Conservation (phyloP, 2,329 filamentous ascomycete genomes). For the Paecilomyces variotii region DNA sequence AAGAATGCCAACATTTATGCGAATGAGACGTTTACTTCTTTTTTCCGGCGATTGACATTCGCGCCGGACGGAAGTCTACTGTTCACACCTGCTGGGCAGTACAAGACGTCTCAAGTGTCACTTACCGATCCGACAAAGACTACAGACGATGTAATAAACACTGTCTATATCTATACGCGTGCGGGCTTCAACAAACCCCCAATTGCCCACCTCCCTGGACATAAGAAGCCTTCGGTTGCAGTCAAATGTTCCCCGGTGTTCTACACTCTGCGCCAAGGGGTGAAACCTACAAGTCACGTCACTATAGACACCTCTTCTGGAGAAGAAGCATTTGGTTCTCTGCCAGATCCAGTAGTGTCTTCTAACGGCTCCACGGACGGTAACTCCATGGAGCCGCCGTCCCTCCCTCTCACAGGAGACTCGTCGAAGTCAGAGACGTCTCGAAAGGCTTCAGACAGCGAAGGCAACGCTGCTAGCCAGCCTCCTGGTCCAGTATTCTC, state of each 20-base stretch:
- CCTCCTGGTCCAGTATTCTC: conserved; percentile 62
- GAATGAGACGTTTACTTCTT: conserved; percentile 93
- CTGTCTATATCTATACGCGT: conserved; percentile 95
- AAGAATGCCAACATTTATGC: conserved; percentile 88
- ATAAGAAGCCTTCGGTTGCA: conserved; percentile 96
- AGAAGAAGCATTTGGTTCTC: conserved; percentile 71
- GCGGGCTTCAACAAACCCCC: conserved; percentile 96
- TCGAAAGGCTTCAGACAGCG: conserved; percentile 42
- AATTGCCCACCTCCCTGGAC: conserved; percentile 86
- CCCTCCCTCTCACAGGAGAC: conserved; percentile 38
- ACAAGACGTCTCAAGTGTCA: conserved; percentile 67
- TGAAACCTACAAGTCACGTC: conserved; percentile 71
- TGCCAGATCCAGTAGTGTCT: conserved; percentile 73
- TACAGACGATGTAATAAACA: conserved; percentile 84
- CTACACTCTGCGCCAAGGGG: conserved; percentile 67
- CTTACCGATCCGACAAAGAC: conserved; percentile 62
- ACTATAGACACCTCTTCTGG: conserved; percentile 87
- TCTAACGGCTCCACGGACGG: conserved; percentile 37
- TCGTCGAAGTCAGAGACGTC: conserved; percentile 46
- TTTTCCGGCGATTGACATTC: conserved; percentile 89
- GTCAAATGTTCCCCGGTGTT: conserved; percentile 88
- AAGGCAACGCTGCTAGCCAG: conserved; percentile 43
- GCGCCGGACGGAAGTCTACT: conserved; percentile 90
- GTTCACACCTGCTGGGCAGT: conserved; percentile 91
- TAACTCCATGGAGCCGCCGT: conserved; percentile 71